Evolutionary conservation across 2,329 filamentous ascomycete species (phyloP), one percentile per base, ranked within the genome.

Genomic region (Ceratocystis lukuohia): DNA sequence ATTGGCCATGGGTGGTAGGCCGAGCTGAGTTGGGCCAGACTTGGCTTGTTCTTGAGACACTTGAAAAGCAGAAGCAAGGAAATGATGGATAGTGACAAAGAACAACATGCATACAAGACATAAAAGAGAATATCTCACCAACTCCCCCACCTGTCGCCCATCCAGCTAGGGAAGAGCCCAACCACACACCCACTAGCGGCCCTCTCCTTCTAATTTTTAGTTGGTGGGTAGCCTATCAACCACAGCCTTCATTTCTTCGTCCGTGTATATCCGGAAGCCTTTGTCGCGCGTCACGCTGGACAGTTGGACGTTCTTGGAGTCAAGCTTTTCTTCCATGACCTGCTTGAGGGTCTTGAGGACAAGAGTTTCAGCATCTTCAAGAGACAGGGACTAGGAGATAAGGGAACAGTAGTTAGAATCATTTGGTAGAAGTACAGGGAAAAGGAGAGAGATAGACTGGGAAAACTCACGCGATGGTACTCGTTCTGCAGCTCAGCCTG

Each of bases 241-340:
- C 69, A 96, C 91, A 59, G 85, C 83, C 68, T 89, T 89, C 94
- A 99, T 99, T 80, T 97, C 93, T 74, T 93, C 91, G 73, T 99
- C 94, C 67, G 87, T 88, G 82, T 99, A 99, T 85, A 99, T 96
- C 80, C 91, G 88, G 83, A 99, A 99, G 66, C 94, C 94, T 79
- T 89, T 93, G 71, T 96, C 93, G 82, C 92, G 96, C 69, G 94
- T 99, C 67, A 99, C 94, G 75, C 93, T 97, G 65, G 94, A 94
- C 71, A 99, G 78, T 80, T 99, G 94, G 70, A 99, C 94, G 75
- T 99, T 99, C 85, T 99, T 99, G 70, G 91, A 84, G 76, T 99
- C 94, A 69, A 99, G 83, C 81, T 99, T 99, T 85, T 99, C 94
- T 80, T 99, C 94, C 94, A 99, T 99, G 71, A 99, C 94, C 80